phyloP scores from a whole-genome alignment of 495 filamentous ascomycete species.

The Pyrenula aspistea region DNA sequence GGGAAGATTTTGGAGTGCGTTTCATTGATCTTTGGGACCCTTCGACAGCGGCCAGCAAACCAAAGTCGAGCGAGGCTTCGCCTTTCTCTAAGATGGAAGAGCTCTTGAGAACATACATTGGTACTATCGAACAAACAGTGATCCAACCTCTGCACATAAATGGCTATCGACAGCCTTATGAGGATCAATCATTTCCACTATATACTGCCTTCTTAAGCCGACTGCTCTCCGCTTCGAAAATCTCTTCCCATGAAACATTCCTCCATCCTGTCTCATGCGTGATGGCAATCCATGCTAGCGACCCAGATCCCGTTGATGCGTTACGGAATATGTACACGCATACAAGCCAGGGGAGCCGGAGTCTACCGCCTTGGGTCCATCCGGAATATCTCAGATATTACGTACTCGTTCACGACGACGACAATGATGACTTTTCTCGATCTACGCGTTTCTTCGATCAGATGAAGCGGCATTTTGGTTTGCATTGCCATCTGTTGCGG shows the following conservation, averaged over 20 bases:
- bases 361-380: slow-evolving; percentile 70
- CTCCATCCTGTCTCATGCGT: slow-evolving; percentile 91
- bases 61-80: slow-evolving; percentile 11
- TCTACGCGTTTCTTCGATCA: slow-evolving; percentile 84
- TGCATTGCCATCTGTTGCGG: slow-evolving; percentile 87
- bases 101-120: slow-evolving; percentile 36
- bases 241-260: slow-evolving; percentile 83
- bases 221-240: slow-evolving; percentile 61
- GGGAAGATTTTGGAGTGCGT: slow-evolving; percentile 82
- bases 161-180: slow-evolving; percentile 13
- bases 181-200: slow-evolving; percentile 40
- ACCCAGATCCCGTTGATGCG: slow-evolving; percentile 67
- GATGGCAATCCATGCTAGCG: slow-evolving; percentile 86
- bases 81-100: slow-evolving; percentile 46
- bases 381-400: slow-evolving; percentile 90
- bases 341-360: slow-evolving; percentile 53
- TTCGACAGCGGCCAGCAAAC: background rate
- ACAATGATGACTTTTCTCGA: slow-evolving; percentile 79
- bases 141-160: slow-evolving; percentile 21
- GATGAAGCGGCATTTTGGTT: slow-evolving; percentile 93
- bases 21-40: slow-evolving; percentile 45
- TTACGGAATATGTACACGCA: slow-evolving; percentile 69
- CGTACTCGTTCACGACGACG: slow-evolving; percentile 94
- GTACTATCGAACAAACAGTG: slow-evolving; percentile 20
- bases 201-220: slow-evolving; percentile 74